phyloP scores from a whole-genome alignment of 1,284 basidiomycete species.

The Ganoderma boninense region DNA sequence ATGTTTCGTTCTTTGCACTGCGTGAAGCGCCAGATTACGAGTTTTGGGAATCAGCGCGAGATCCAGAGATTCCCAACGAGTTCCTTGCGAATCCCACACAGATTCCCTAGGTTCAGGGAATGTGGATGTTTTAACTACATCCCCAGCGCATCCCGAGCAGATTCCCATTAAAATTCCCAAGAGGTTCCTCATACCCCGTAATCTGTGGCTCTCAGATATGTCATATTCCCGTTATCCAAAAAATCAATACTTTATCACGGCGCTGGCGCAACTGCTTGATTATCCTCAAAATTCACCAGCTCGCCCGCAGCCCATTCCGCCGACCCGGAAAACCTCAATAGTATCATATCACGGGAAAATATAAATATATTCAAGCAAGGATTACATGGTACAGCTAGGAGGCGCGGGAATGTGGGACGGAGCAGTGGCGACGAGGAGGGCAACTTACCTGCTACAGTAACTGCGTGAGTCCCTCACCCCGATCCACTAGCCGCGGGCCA shows the following conservation, averaged over 20 bases:
- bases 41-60: background rate
- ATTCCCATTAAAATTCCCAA: background rate
- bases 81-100: background rate
- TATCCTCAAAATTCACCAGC: background rate
- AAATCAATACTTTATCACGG: background rate
- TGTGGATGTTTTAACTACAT: background rate
- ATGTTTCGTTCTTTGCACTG: background rate
- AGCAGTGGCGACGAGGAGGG: background rate
- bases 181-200: background rate
- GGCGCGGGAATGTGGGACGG: background rate
- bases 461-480: background rate
- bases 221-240: background rate
- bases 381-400: background rate
- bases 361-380: background rate
- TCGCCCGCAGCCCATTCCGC: background rate
- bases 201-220: background rate
- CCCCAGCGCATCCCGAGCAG: background rate
- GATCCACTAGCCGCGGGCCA: background rate
- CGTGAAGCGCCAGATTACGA: background rate
- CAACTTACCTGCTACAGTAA: background rate
- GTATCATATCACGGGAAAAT: background rate
- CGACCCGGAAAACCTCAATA: no score
- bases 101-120: background rate
- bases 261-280: background rate
- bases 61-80: background rate